These are phyloP conservation scores for Pythium sp. DNA, from an alignment of 352 stramenopile genomes.

Conservation along the genomic window DNA sequence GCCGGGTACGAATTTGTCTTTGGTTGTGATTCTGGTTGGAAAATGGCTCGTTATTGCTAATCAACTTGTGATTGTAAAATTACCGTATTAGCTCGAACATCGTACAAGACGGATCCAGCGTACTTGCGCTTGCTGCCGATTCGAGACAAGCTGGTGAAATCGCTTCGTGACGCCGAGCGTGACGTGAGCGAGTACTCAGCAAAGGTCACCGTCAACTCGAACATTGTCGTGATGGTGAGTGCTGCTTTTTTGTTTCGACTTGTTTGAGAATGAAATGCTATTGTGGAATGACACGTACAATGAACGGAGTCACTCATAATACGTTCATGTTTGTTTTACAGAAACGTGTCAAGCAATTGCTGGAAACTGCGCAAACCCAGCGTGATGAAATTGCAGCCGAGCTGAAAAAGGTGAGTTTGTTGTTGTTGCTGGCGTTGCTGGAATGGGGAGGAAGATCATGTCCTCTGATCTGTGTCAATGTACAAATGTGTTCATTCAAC, in stretches of 20 bases:
- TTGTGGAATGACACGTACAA: no score
- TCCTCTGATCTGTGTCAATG: neutral
- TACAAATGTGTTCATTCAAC: neutral
- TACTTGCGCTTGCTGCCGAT: conserved; percentile 65
- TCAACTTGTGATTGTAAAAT: neutral
- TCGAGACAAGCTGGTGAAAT: conserved; percentile 68
- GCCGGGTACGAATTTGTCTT: conserved; percentile 15
- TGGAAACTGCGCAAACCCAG: conserved; percentile 60
- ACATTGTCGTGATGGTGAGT: conserved; percentile 80
- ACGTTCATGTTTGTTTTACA: neutral
- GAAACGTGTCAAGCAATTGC: conserved; percentile 62
- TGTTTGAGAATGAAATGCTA: neutral
- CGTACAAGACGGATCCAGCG: conserved; percentile 57
- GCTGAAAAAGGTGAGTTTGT: conserved; percentile 39
- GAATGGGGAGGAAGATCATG: neutral
- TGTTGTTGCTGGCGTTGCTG: neutral
- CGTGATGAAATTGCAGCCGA: conserved; percentile 47
- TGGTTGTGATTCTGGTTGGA: neutral
- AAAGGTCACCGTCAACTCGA: conserved; percentile 73
- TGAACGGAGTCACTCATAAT: neutral
- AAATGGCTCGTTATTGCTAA: neutral
- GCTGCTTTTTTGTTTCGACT: no score
- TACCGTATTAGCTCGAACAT: conserved; percentile 19
- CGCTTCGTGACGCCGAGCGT: conserved; percentile 59
- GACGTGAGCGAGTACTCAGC: conserved; percentile 59